Conservation (phyloP, 768 basidiomycete genomes). For the Xerocomellus intermedius region DNA sequence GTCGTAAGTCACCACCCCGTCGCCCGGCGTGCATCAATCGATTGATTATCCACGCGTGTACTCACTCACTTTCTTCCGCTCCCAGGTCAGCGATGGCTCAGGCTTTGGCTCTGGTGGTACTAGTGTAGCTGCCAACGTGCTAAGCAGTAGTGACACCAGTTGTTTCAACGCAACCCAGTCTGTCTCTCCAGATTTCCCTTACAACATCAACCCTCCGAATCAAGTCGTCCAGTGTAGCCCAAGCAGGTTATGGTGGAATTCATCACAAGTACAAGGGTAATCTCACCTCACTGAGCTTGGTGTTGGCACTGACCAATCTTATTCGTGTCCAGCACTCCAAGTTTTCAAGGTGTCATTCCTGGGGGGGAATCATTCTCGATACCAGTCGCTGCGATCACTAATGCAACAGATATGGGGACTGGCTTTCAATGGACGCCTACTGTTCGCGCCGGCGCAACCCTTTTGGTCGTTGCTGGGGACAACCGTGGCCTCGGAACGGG, state of each 20-base stretch:
- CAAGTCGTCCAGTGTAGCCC: slow-evolving; percentile 63
- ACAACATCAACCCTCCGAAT: slow-evolving; percentile 58
- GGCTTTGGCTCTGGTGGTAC: slow-evolving; percentile 76
- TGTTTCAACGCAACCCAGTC: slow-evolving; percentile 55
- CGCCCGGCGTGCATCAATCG: background rate
- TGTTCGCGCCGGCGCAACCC: slow-evolving; percentile 60
- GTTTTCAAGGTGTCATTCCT: slow-evolving; percentile 72
- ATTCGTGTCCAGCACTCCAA: slow-evolving; percentile 43
- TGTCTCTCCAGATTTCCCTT: slow-evolving; percentile 55
- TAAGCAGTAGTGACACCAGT: slow-evolving; percentile 46
- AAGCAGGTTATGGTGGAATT: slow-evolving; percentile 68
- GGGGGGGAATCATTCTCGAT: slow-evolving; percentile 75
- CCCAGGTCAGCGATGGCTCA: slow-evolving; percentile 55
- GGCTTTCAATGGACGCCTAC: slow-evolving; percentile 71
- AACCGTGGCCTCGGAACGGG: slow-evolving; percentile 62
- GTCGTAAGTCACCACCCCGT: slow-evolving; percentile 56
- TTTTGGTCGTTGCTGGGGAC: slow-evolving; percentile 70
- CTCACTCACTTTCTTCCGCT: background rate
- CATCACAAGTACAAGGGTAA: slow-evolving; percentile 52
- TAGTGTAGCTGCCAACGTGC: slow-evolving; percentile 60
- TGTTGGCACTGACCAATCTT: background rate
- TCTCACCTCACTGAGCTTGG: slow-evolving; percentile 9
- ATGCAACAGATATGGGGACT: slow-evolving; percentile 44
- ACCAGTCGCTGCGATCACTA: slow-evolving; percentile 48
- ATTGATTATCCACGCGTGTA: background rate